Evolutionary conservation across 1,284 basidiomycete species (phyloP).

Genomic region (Takashimella koratensis): DNA sequence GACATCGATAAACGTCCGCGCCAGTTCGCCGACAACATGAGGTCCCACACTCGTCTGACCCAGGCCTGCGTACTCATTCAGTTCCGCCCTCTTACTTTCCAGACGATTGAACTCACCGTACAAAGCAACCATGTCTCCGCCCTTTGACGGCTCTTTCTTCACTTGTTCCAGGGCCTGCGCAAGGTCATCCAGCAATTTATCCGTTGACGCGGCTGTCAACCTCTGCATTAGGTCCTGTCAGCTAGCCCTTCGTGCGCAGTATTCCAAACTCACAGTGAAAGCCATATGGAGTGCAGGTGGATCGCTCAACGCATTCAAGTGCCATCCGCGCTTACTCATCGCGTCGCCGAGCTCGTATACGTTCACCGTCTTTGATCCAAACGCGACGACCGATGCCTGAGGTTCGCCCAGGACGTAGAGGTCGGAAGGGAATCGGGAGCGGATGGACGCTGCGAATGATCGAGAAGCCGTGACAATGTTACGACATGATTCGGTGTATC

Average conservation of each 20-base stretch:
- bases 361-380: constrained; percentile 58
- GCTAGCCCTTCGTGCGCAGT: no score
- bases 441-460: constrained; percentile 29
- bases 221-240: no score
- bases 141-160: constrained; percentile 55
- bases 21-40: constrained; percentile 79
- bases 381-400: constrained; percentile 85
- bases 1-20: constrained; percentile 73
- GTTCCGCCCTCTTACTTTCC: no score
- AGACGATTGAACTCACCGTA: constrained; percentile 87
- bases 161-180: constrained; percentile 69
- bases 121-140: constrained; percentile 78
- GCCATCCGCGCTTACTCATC: constrained; percentile 83
- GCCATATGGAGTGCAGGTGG: constrained; percentile 90
- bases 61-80: constrained; percentile 74
- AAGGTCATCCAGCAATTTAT: constrained; percentile 59
- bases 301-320: constrained; percentile 76
- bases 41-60: constrained; percentile 84
- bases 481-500: constrained; percentile 85
- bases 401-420: constrained; percentile 85
- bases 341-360: constrained; percentile 84
- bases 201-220: constrained; percentile 48
- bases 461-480: constrained; percentile 65
- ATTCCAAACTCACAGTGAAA: constrained; percentile 74
- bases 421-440: constrained; percentile 51